phyloP scores from a whole-genome alignment of 164 flowering plant genomes.

The Macadamia tetraphylla region DNA sequence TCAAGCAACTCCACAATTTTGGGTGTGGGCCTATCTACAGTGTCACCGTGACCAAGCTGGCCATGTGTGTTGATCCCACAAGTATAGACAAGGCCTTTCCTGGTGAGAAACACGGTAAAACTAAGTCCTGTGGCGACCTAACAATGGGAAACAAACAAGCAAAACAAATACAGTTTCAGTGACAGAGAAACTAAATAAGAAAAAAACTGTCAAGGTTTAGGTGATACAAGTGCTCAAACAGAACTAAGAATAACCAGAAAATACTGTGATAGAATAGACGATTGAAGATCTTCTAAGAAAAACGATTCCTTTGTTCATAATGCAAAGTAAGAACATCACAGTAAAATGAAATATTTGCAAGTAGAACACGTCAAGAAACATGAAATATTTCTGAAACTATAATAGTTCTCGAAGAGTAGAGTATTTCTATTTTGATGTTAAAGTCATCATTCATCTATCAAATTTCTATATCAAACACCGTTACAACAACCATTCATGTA shows the following conservation, averaged over 20 bases:
- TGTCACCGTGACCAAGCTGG: conserved; percentile 93
- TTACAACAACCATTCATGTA: no score
- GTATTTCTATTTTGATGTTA: no score
- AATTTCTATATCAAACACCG: no score
- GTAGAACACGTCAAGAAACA: background rate
- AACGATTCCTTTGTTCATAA: no score
- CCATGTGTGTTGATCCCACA: conserved; percentile 80
- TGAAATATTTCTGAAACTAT: background rate
- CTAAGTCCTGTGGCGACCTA: conserved; percentile 88
- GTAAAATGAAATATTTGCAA: background rate
- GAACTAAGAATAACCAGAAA: background rate
- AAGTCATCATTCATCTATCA: no score
- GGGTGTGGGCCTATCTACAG: conserved; percentile 64
- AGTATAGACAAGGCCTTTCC: conserved; percentile 76
- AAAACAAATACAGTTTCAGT: background rate
- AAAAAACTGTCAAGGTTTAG: background rate
- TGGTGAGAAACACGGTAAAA: conserved; percentile 77
- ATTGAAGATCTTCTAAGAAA: background rate
- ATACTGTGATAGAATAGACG: background rate
- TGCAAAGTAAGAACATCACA: background rate
- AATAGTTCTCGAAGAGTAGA: no score
- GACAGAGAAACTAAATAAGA: background rate
- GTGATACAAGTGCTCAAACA: background rate
- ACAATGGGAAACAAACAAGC: conserved; percentile 8
- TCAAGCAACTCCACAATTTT: conserved; percentile 49